Conservation (phyloP, 768 basidiomycete species). For the Lactarius deliciosus region DNA sequence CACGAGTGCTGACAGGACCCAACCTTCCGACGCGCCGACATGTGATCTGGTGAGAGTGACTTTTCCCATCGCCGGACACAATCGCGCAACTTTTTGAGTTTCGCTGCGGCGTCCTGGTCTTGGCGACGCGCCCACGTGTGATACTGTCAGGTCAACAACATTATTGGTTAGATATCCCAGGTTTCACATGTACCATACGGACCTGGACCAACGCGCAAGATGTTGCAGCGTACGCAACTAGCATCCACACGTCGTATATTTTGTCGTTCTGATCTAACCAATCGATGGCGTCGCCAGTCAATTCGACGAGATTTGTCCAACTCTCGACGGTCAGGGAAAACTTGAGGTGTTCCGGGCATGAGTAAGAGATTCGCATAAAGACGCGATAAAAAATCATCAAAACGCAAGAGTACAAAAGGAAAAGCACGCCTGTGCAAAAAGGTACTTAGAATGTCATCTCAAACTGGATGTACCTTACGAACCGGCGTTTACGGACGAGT, state of each 20-base stretch:
- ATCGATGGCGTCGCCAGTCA: slow-evolving; percentile 81
- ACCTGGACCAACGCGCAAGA: slow-evolving; percentile 92
- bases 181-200: slow-evolving; percentile 29
- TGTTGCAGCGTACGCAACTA: slow-evolving; percentile 85
- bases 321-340: slow-evolving; percentile 78
- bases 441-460: slow-evolving; percentile 3
- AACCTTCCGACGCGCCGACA: slow-evolving; percentile 88
- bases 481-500: slow-evolving; percentile 68
- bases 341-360: slow-evolving; percentile 85
- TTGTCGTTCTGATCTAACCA: slow-evolving; percentile 84
- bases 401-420: slow-evolving; percentile 84
- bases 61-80: slow-evolving; percentile 86
- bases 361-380: slow-evolving; percentile 96
- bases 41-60: slow-evolving; percentile 86
- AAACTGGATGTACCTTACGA: slow-evolving; percentile 32
- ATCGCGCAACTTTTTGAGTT: slow-evolving; percentile 78
- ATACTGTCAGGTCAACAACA: slow-evolving; percentile 52
- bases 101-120: slow-evolving; percentile 70
- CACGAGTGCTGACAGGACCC: slow-evolving; percentile 40
- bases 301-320: slow-evolving; percentile 70
- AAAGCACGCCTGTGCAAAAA: slow-evolving; percentile 65
- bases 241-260: slow-evolving; percentile 82
- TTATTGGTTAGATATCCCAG: not conserved
- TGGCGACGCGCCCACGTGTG: slow-evolving; percentile 89
- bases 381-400: slow-evolving; percentile 98